Percentiles rank a stretch among this genome's conserved stretches.
phyloP scores from a whole-genome alignment of 148 eudicot genomes.

The Pharnaceum exiguum region DNA sequence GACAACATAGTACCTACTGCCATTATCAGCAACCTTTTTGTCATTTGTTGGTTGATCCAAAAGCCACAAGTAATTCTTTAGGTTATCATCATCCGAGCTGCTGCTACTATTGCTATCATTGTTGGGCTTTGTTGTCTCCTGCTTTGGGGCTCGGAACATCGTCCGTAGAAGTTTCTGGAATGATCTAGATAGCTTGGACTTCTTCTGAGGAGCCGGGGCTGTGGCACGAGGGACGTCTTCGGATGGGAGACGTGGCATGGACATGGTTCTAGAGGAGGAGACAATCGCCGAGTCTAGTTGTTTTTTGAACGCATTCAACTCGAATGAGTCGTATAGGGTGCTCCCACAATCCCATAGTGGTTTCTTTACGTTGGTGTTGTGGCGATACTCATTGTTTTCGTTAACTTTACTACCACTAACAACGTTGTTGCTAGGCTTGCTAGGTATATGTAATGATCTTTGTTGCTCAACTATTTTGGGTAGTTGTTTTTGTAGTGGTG shows the following conservation, averaged over 20 bases:
- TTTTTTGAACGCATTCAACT: conserved; percentile 55
- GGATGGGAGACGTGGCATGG: conserved; percentile 81
- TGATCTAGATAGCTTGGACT: conserved; percentile 53
- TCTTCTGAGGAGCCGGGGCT: conserved; percentile 22
- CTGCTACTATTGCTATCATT: not conserved
- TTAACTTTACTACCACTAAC: not conserved
- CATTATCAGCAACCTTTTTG: conserved; percentile 3
- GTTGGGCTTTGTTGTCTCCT: conserved; percentile 1
- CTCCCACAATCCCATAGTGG: conserved; percentile 77
- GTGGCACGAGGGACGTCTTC: conserved; percentile 16
- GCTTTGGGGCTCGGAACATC: conserved; percentile 33
- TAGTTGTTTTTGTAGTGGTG: conserved; percentile 6
- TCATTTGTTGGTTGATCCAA: conserved; percentile 7
- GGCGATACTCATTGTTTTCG: not conserved
- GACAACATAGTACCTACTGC: conserved; percentile 21
- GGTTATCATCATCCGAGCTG: conserved; percentile 22
- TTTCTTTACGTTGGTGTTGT: not conserved
- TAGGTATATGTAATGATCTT: not conserved
- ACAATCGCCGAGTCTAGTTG: conserved; percentile 71
- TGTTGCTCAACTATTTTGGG: not conserved
- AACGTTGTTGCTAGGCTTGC: not conserved
- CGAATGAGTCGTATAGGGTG: conserved; percentile 83
- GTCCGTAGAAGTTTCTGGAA: conserved; percentile 55
- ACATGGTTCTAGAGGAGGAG: conserved; percentile 47
- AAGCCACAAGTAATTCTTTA: too few species aligned